Conservation (phyloP, 2,329 filamentous ascomycete genomes). For the Macrophomina phaseolina region DNA sequence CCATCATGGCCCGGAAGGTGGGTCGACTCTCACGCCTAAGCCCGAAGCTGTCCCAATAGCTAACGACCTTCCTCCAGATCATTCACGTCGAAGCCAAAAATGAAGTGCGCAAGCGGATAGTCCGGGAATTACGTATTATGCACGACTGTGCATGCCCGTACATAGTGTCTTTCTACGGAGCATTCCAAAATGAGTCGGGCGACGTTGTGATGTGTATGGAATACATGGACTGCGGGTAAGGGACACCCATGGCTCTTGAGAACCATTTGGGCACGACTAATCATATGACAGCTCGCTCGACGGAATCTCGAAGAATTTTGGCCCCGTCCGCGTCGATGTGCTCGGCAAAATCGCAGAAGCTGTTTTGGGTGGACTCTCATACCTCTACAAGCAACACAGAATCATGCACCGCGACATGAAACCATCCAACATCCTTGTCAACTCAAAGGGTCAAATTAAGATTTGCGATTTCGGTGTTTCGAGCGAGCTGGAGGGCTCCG, state of each 20-base stretch:
- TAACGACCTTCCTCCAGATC: conserved; percentile 61
- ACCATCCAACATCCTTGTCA: conserved; percentile 95
- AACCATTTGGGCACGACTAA: neutral
- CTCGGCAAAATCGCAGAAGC: conserved; percentile 97
- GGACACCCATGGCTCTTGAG: neutral
- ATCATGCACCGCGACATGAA: conserved; percentile 99
- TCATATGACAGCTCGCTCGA: conserved; percentile 74
- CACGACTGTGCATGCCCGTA: conserved; percentile 96
- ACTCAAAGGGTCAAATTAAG: conserved; percentile 93
- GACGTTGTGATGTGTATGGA: conserved; percentile 99
- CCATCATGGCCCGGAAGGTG: conserved; percentile 98
- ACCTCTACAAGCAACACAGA: conserved; percentile 92
- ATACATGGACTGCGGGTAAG: conserved; percentile 98
- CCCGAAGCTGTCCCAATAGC: conserved; percentile 20
- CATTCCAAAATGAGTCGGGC: conserved; percentile 93
- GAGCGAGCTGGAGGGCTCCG: conserved; percentile 94
- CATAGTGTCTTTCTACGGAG: conserved; percentile 97
- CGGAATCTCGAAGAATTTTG: conserved; percentile 91
- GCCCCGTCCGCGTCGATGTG: conserved; percentile 93
- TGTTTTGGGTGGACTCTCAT: conserved; percentile 88
- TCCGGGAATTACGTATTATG: conserved; percentile 97
- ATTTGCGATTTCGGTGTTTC: conserved; percentile 99
- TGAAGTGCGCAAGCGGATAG: conserved; percentile 94
- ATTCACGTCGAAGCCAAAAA: conserved; percentile 99
- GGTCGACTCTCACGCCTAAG: conserved; percentile 29